These are phyloP conservation scores for Malbranchea cinnamomea DNA, from an alignment of 2,329 filamentous ascomycete species.

Conservation along the genomic window DNA sequence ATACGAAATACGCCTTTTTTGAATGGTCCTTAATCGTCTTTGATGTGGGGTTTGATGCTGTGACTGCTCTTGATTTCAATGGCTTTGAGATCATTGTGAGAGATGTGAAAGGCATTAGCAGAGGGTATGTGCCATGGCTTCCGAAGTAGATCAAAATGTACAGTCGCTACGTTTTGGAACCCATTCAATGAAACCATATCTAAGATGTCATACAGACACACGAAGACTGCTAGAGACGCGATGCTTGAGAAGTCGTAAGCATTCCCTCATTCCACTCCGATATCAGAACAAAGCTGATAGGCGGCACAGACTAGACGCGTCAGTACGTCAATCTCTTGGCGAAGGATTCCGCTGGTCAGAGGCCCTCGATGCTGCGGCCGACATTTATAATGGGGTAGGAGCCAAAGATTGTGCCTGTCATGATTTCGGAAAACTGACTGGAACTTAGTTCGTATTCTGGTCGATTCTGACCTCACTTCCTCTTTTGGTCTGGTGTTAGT, in stretches of 20 bases:
- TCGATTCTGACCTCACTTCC: slow-evolving; percentile 81
- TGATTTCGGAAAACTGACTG: background rate
- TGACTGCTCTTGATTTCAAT: slow-evolving; percentile 83
- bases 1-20: slow-evolving; percentile 95
- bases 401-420: background rate
- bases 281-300: slow-evolving; percentile 9
- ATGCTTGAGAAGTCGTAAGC: slow-evolving; percentile 61
- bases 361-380: slow-evolving; percentile 65
- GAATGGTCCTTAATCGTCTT: slow-evolving; percentile 92
- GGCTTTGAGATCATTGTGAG: slow-evolving; percentile 75
- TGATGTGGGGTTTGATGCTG: slow-evolving; percentile 90
- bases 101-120: slow-evolving; percentile 78
- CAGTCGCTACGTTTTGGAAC: slow-evolving; percentile 26
- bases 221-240: slow-evolving; percentile 31
- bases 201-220: slow-evolving; percentile 33
- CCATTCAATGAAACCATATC: slow-evolving; percentile 19
- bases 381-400: slow-evolving; percentile 80
- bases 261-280: slow-evolving; percentile 4
- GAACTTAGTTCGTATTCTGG: slow-evolving; percentile 75
- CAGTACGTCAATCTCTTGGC: slow-evolving; percentile 54
- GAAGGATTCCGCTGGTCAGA: slow-evolving; percentile 58
- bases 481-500: slow-evolving; percentile 83
- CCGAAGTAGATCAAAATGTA: slow-evolving; percentile 60
- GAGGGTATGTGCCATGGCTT: slow-evolving; percentile 98
- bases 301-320: slow-evolving; percentile 53